Evolutionary conservation across 169 alveolate genomes (phyloP).

Genomic region (Cystoisospora suis): DNA sequence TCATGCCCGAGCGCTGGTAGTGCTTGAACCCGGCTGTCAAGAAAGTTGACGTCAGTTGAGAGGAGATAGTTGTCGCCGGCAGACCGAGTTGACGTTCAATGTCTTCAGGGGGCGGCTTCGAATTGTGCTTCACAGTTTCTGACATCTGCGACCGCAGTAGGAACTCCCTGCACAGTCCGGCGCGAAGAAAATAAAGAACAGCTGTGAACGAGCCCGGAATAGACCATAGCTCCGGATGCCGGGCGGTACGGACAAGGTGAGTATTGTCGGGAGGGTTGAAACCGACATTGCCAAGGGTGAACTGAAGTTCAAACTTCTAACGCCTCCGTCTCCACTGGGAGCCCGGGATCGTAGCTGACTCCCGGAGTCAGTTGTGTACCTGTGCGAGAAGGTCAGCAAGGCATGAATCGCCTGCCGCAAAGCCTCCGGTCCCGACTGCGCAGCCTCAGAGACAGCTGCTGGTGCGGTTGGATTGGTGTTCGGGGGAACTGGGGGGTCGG

Average conservation of each 20-base stretch:
- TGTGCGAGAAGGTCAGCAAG: conserved; percentile 63
- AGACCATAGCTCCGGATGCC: too few species aligned
- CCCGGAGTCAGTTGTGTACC: too few species aligned
- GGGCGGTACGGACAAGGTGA: too few species aligned
- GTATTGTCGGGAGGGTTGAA: too few species aligned
- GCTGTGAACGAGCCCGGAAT: too few species aligned
- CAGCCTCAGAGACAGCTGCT: conserved; percentile 45
- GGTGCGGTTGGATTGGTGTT: too few species aligned
- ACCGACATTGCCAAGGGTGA: too few species aligned
- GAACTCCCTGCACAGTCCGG: conserved; percentile 62
- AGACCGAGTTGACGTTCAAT: conserved; percentile 64
- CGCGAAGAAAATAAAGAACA: too few species aligned
- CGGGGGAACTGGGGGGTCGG: too few species aligned
- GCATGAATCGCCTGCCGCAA: conserved; percentile 63
- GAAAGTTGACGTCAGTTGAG: conserved; percentile 32
- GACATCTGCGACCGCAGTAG: conserved; percentile 55
- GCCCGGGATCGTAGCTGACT: too few species aligned
- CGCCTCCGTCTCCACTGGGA: too few species aligned
- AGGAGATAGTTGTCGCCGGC: conserved; percentile 57
- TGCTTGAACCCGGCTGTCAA: conserved; percentile 37
- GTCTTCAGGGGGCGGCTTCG: conserved; percentile 65
- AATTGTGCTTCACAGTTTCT: conserved; percentile 57
- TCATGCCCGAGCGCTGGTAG: conserved; percentile 66
- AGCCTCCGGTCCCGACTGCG: conserved; percentile 47
- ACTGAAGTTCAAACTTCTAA: too few species aligned